Evolutionary conservation across 1,284 basidiomycete genomes (phyloP), one percentile per base, ranked within the genome.

Genomic region (Polyporus tsugae): DNA sequence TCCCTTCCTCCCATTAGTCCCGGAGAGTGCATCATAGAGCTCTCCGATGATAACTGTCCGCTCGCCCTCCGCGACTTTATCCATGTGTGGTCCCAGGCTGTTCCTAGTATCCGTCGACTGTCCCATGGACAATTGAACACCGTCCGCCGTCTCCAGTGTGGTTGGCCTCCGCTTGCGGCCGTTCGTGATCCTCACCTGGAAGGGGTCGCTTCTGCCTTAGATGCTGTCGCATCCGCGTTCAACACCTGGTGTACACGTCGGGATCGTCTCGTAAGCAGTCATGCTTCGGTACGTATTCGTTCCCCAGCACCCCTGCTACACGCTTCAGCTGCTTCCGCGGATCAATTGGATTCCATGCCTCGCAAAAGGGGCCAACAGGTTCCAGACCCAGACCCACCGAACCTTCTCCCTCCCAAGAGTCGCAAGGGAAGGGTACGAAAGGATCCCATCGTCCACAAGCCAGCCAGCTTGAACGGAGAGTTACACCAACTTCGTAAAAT

Each of bases 51-150:
- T 6, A 25, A 55, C 39, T 63, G 62, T 29, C 62, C 62, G 15
- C 29, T 22, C 22, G 62, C 41, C 42, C 52, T 58, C 2, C 53
- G 55, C 15, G 36, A 36, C 10, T 64, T 58, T 39, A 33, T 57
- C 29, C 19, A 42, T 25, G 25, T 64, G 29, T 64, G 62, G 62
- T 42, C 25, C 4, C 62, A 55, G 36, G 29, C 29, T n/a, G 53
- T 58, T 22, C 62, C 62, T 35, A 25, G 53, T 4, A 64, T 64
- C 25, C 25, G 52, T n/a, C 53, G 53, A 58, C n/a, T 64, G 33
- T 57, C 53, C 1, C 15, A 3, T 33, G 53, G 42, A 19, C 35
- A 58, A 29, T 58, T 58, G 55, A 38, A 58, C 33, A 19, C 19
- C 35, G 55, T 58, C 9, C 35, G 55, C 35, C 55, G 36, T 58